Base-by-base conservation (phyloP, 495 filamentous ascomycete genomes). In the Aspergillus wentii region DNA sequence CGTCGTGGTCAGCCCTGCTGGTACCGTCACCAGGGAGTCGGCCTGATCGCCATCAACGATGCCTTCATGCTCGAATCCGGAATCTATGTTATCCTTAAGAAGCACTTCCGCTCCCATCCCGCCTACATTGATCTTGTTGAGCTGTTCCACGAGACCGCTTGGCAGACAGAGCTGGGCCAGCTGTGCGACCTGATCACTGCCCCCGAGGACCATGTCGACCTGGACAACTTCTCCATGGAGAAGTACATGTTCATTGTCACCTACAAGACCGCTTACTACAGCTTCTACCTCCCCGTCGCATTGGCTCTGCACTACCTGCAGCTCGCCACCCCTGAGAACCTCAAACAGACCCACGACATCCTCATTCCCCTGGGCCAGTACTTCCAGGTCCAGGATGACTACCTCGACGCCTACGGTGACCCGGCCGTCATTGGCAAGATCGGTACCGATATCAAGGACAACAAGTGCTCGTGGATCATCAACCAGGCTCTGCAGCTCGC, bases 231-330 rank as follows among this genome's bases (percentile, higher is more conserved):
- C 77, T 83, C 78, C 61, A 71, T 94, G 64, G 78, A 92, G 48
- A 98, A 97, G 72, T 94, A 94, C 75, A 82, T 73, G 59, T 98
- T 97, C 75, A 98, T 98, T 57, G 92, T 98, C 62, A 86, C 90
- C 66, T 96, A 89, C 80, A 98, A 98, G 78, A 98, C 94, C 19
- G 94, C 92, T 25, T 98, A 91, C 70, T 98, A 98, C 74, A 86
- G 79, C 55, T 98, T 98, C 77, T 97, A 97, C 71, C 85, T 98
- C 0, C 92, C 92, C 25, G 89, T 98, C n/a, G 91, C 87, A 5
- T 75, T 96, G 19, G 85, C 94, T 0, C 69, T 98, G 48, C 69
- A 85, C 67, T 80, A 86, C 59, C 75, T 90, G 49, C 79, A 86
- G 42, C 66, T 86, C 25, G 94, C 91, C 8, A 89, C 86, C 8